A percentile compares a stretch with the other conserved stretches of the same genome.
phyloP scores from a whole-genome alignment of 305 asterid genomes.

The Fraxinus paxiana region DNA sequence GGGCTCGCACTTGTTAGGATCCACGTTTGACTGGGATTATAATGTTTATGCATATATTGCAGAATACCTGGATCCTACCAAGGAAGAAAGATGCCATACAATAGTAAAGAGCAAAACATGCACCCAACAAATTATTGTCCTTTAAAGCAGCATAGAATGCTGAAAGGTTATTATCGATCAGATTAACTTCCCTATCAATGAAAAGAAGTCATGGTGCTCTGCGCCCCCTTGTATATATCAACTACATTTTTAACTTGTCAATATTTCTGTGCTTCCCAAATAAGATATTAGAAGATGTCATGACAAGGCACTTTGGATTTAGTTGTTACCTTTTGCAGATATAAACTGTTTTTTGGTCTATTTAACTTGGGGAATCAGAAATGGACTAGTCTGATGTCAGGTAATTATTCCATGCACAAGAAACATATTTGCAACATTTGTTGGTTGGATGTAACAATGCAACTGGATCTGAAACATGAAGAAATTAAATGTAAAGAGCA shows the following conservation, averaged over 20 bases:
- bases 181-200: background rate
- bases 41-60: background rate
- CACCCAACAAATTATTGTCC: background rate
- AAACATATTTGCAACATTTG: background rate
- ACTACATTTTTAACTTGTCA: background rate
- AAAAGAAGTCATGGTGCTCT: background rate
- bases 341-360: background rate
- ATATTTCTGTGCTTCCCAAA: background rate
- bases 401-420: background rate
- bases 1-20: background rate
- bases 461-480: slow-evolving; percentile 12
- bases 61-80: background rate
- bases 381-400: background rate
- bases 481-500: background rate
- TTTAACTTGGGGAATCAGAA: background rate
- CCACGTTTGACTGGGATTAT: background rate
- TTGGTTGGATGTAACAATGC: background rate
- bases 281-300: background rate
- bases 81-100: background rate
- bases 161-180: background rate
- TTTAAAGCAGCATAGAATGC: background rate
- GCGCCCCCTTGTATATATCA: background rate
- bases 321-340: background rate
- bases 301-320: background rate
- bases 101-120: background rate